Evolutionary conservation across 352 stramenopile genomes (phyloP).

Genomic region (Phytophthora podocarpi): DNA sequence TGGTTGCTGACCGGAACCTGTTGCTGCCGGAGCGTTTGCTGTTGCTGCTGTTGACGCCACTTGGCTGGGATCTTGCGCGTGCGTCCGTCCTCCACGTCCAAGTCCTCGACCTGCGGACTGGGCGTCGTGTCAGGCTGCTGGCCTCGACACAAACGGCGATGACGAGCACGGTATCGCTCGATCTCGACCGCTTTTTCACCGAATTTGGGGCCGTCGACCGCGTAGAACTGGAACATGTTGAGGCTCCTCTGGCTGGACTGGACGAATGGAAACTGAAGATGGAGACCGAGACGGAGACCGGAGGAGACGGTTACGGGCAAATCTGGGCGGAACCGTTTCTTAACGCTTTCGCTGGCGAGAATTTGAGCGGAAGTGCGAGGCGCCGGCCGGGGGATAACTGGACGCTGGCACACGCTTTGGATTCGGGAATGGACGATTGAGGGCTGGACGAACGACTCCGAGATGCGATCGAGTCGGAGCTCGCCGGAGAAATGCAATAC

Average conservation of each 20-base stretch:
- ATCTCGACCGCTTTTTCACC: slow-evolving; percentile 36
- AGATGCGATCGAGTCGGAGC: neutral
- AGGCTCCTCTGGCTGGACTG: neutral
- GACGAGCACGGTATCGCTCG: slow-evolving; percentile 46
- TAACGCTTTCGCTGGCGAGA: slow-evolving; percentile 9
- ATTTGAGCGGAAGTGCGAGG: too few relatives aligned
- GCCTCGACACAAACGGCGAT: slow-evolving; percentile 39
- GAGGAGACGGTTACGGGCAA: slow-evolving; percentile 9
- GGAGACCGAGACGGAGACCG: too few relatives aligned
- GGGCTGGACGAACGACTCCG: neutral
- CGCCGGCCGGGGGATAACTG: neutral
- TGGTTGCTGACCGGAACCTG: slow-evolving; percentile 29
- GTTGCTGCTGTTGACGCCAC: slow-evolving; percentile 34
- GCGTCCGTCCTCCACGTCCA: slow-evolving; percentile 40
- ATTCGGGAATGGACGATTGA: neutral
- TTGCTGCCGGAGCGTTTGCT: too few relatives aligned
- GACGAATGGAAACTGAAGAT: slow-evolving; percentile 11
- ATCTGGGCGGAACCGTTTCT: slow-evolving; percentile 29
- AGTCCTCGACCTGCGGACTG: slow-evolving; percentile 23
- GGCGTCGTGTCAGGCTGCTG: slow-evolving; percentile 15
- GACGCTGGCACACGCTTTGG: neutral
- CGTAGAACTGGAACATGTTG: slow-evolving; percentile 38
- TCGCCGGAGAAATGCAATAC: neutral
- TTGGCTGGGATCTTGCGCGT: slow-evolving; percentile 45
- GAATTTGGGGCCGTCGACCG: slow-evolving; percentile 3